These are phyloP conservation scores for Henningerozyma blattae DNA, from an alignment of 805 yeast species.

Conservation along the genomic window DNA sequence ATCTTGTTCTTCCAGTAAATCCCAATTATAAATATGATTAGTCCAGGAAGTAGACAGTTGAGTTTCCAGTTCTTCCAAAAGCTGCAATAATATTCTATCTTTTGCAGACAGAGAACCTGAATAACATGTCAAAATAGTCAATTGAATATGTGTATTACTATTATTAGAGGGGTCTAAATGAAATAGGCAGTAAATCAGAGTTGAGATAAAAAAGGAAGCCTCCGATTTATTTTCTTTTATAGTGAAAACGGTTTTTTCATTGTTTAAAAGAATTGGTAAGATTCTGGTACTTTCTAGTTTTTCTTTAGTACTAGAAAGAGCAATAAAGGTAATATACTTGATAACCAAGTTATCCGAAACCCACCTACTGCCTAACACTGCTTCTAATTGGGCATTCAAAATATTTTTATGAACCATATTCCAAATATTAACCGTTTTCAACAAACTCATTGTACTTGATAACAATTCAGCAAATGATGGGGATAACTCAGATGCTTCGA, in stretches of 20 bases:
- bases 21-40: slow-evolving; percentile 53
- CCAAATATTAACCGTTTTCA: slow-evolving; percentile 25
- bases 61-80: slow-evolving; percentile 49
- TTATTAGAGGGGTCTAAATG: slow-evolving; percentile 32
- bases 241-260: slow-evolving; percentile 29
- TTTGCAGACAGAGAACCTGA: slow-evolving; percentile 49
- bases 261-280: slow-evolving; percentile 53
- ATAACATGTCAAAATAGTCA: slow-evolving; percentile 40
- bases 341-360: slow-evolving; percentile 29
- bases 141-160: slow-evolving; percentile 37
- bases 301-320: slow-evolving; percentile 27
- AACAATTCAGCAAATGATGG: slow-evolving; percentile 25
- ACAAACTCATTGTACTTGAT: slow-evolving; percentile 23
- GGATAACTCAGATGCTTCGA: slow-evolving; percentile 23
- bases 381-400: slow-evolving; percentile 56
- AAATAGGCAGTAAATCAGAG: slow-evolving; percentile 40
- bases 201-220: slow-evolving; percentile 32
- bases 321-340: slow-evolving; percentile 31
- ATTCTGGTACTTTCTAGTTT: slow-evolving; percentile 36
- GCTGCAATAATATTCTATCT: slow-evolving; percentile 48
- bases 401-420: slow-evolving; percentile 32
- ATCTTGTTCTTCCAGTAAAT: slow-evolving; percentile 32
- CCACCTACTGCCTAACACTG: slow-evolving; percentile 40
- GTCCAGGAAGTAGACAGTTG: slow-evolving; percentile 49
- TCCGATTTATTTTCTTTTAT: slow-evolving; percentile 13